Percentiles rank a stretch among this genome's conserved stretches.
Evolutionary conservation across 768 basidiomycete genomes (phyloP).

Genomic region (Kwoniella heveanensis): DNA sequence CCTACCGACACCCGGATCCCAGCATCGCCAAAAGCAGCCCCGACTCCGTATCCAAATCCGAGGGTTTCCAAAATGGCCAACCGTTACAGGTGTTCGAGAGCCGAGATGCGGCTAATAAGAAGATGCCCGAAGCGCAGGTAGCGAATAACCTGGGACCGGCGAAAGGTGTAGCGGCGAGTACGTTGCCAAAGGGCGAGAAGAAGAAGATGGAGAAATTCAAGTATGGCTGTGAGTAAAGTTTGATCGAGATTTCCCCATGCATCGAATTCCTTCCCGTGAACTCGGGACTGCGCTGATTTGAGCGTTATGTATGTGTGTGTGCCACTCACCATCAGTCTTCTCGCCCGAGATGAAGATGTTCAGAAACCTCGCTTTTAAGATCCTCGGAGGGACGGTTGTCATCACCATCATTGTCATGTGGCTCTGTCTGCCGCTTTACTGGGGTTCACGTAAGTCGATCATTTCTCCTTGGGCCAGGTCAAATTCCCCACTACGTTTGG

Average conservation of each 20-base stretch:
- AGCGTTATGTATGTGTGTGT: no score
- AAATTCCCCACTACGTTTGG: no score
- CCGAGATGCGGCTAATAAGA: constrained; percentile 1
- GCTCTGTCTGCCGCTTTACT: constrained; percentile 58
- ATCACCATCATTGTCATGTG: constrained; percentile 58
- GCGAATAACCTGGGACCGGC: constrained; percentile 13
- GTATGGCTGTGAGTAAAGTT: constrained; percentile 22
- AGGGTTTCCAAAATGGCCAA: not conserved
- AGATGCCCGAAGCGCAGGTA: constrained; percentile 9
- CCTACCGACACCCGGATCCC: not conserved
- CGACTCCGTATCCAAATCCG: no score
- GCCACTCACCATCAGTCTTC: constrained; percentile 34
- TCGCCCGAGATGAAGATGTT: constrained; percentile 39
- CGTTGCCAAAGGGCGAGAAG: constrained; percentile 3
- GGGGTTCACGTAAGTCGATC: constrained; percentile 46
- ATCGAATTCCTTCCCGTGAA: no score
- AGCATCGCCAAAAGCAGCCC: not conserved
- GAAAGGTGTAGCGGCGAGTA: constrained; percentile 1
- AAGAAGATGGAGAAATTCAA: constrained; percentile 21
- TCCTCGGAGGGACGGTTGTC: constrained; percentile 51
- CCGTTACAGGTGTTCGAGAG: constrained; percentile 2
- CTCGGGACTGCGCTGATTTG: no score
- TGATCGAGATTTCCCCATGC: constrained; percentile 6
- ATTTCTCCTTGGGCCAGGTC: not conserved
- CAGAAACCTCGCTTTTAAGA: constrained; percentile 47